These are phyloP conservation scores for Angomonas deanei DNA, from an alignment of 208 protist species.

Conservation along the genomic window DNA sequence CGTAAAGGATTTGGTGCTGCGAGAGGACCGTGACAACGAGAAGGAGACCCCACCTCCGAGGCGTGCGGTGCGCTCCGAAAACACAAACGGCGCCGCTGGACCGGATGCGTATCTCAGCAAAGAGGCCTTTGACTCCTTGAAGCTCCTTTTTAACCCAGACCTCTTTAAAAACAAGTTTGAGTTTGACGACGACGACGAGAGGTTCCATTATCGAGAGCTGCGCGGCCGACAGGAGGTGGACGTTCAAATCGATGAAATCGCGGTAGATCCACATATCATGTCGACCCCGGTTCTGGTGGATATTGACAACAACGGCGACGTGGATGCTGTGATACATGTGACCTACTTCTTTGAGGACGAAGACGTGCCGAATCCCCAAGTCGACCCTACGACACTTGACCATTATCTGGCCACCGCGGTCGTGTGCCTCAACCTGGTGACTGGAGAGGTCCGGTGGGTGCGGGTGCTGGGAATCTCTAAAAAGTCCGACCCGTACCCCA, in stretches of 20 bases:
- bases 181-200: conserved; percentile 19
- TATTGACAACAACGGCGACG: conserved; percentile 74
- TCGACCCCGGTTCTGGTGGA: conserved; percentile 83
- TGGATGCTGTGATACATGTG: conserved; percentile 86
- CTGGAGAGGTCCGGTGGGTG: conserved; percentile 79
- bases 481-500: conserved; percentile 32
- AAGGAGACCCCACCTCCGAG: not conserved
- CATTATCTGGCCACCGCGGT: conserved; percentile 89
- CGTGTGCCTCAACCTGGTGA: conserved; percentile 77
- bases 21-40: not conserved
- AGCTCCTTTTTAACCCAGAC: conserved; percentile 72
- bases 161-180: conserved; percentile 34
- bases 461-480: conserved; percentile 78
- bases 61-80: not conserved
- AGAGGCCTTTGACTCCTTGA: conserved; percentile 67
- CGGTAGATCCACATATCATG: conserved; percentile 83
- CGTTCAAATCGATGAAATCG: conserved; percentile 56
- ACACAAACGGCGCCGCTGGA: conserved; percentile 17
- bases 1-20: conserved; percentile 26
- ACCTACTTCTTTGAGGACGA: conserved; percentile 89
- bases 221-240: conserved; percentile 14
- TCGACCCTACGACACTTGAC: conserved; percentile 17
- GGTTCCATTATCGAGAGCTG: conserved; percentile 31
- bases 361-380: conserved; percentile 24
- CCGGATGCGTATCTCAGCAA: conserved; percentile 46